A percentile compares a stretch with the other conserved stretches of the same genome.
These are phyloP conservation scores for Cordyceps fumosorosea DNA, from an alignment of 2,329 filamentous ascomycete genomes.

Conservation along the genomic window DNA sequence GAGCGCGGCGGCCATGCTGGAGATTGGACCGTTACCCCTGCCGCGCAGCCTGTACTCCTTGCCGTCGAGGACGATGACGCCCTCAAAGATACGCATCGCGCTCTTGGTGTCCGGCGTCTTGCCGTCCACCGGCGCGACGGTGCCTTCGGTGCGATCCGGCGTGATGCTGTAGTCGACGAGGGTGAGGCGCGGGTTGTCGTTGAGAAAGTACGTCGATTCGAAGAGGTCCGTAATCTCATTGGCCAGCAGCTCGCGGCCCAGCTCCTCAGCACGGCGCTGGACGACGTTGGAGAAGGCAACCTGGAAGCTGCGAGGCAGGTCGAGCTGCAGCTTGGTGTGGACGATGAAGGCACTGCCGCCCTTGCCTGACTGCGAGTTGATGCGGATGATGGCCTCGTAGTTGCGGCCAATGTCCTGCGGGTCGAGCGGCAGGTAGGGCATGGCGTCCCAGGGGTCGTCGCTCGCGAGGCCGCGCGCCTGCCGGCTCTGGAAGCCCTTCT, in stretches of 20 bases:
- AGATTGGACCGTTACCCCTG: constrained; percentile 84
- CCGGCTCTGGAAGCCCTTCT: constrained; percentile 77
- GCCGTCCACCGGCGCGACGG: constrained; percentile 67
- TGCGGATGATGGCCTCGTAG: constrained; percentile 96
- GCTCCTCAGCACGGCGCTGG: constrained; percentile 70
- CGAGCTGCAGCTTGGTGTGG: constrained; percentile 78
- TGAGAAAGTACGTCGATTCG: constrained; percentile 78
- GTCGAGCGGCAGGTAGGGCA: constrained; percentile 85
- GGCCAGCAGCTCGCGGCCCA: constrained; percentile 77
- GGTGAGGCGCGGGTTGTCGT: constrained; percentile 74
- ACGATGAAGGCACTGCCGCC: constrained; percentile 94
- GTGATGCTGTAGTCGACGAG: constrained; percentile 89
- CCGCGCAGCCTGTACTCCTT: constrained; percentile 72
- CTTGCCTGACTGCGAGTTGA: constrained; percentile 95
- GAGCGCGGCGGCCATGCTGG: constrained; percentile 77
- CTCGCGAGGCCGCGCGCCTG: constrained; percentile 50
- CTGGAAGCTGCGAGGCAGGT: constrained; percentile 87
- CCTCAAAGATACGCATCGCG: constrained; percentile 74
- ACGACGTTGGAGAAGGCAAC: constrained; percentile 86
- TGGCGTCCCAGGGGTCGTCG: constrained; percentile 69
- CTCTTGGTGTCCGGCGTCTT: constrained; percentile 73
- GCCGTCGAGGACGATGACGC: constrained; percentile 76
- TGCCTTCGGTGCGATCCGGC: constrained; percentile 65
- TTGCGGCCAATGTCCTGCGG: constrained; percentile 88
- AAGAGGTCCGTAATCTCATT: constrained; percentile 85